Percentiles rank a stretch among this genome's conserved stretches.
phyloP scores from a whole-genome alignment of 805 yeast species.

The Ogataea trehaloabstinens region DNA sequence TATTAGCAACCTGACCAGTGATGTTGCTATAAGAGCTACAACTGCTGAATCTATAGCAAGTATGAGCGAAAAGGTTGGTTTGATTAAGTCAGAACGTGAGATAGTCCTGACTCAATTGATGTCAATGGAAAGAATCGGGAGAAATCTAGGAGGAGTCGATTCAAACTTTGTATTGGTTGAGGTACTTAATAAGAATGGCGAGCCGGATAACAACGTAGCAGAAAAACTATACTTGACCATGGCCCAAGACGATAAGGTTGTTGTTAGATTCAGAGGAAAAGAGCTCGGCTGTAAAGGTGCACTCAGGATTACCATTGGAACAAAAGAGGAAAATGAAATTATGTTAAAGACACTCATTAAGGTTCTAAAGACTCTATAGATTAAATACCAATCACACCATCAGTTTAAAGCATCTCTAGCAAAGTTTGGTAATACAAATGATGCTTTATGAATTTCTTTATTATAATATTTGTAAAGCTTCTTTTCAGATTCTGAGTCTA shows the following conservation, averaged over 20 bases:
- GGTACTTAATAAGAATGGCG: constrained; percentile 57
- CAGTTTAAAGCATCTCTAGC: constrained; percentile 48
- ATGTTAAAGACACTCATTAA: constrained; percentile 40
- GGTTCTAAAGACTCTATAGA: constrained; percentile 16
- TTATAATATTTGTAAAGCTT: constrained; percentile 79
- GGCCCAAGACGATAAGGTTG: constrained; percentile 74
- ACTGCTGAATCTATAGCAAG: constrained; percentile 49
- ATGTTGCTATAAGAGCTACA: constrained; percentile 73
- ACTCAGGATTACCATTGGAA: constrained; percentile 84
- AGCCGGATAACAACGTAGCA: constrained; percentile 70
- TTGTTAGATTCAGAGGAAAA: constrained; percentile 86
- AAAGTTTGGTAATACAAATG: constrained; percentile 91
- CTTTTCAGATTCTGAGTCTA: constrained; percentile 59
- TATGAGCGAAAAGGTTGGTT: constrained; percentile 56
- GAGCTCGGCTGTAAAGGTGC: constrained; percentile 91
- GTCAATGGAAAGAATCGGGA: constrained; percentile 62
- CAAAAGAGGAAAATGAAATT: constrained; percentile 63
- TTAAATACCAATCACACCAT: constrained; percentile 4
- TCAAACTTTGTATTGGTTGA: constrained; percentile 83
- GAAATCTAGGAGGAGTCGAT: constrained; percentile 77
- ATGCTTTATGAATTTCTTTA: constrained; percentile 78
- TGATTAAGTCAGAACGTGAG: constrained; percentile 54
- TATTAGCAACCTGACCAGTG: constrained; percentile 77
- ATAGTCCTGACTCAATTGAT: constrained; percentile 53
- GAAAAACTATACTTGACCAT: constrained; percentile 59